phyloP scores from a whole-genome alignment of 2,329 filamentous ascomycete genomes.

The Venturia oleaginea region DNA sequence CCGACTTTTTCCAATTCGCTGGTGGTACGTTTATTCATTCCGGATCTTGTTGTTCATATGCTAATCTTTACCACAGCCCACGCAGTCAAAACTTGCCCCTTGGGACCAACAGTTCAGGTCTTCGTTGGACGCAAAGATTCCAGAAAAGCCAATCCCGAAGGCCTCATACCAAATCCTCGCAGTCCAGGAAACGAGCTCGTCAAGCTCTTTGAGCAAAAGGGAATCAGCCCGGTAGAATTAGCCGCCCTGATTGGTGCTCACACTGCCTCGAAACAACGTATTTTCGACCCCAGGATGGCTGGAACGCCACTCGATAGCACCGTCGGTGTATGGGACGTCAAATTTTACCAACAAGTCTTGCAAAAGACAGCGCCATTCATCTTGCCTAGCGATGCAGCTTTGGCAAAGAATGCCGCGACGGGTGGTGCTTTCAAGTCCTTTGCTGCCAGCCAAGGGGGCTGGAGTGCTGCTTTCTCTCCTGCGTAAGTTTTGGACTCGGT shows the following conservation, averaged over 20 bases:
- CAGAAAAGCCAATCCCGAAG: slow-evolving; percentile 9
- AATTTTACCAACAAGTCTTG: slow-evolving; percentile 21
- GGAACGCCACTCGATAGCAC: slow-evolving; percentile 13
- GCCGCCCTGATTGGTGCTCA: slow-evolving; percentile 48
- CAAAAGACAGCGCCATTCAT: slow-evolving; percentile 20
- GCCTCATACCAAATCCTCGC: slow-evolving; percentile 25
- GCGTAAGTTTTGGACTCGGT: not conserved
- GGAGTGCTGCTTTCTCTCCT: slow-evolving; percentile 24
- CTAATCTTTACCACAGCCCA: slow-evolving; percentile 24
- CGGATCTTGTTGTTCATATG: not conserved
- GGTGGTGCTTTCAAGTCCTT: slow-evolving; percentile 28
- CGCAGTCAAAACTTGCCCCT: slow-evolving; percentile 41
- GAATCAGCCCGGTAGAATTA: slow-evolving; percentile 41
- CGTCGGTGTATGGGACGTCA: slow-evolving; percentile 17
- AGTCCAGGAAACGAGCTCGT: slow-evolving; percentile 36
- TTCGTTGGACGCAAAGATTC: slow-evolving; percentile 24
- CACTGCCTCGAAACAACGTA: slow-evolving; percentile 39
- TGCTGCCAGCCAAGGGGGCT: slow-evolving; percentile 26
- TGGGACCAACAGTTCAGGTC: slow-evolving; percentile 41
- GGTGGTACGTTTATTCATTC: slow-evolving; percentile 19
- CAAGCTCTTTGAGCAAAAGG: slow-evolving; percentile 41
- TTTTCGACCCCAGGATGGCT: slow-evolving; percentile 30
- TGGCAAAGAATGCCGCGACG: slow-evolving; percentile 19
- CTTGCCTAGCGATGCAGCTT: slow-evolving; percentile 24
- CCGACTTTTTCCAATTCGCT: slow-evolving; percentile 47